Percentiles rank a stretch among this genome's conserved stretches.
Evolutionary conservation across 129 eudicot genomes (phyloP).

Genomic region (Centaurea solstitialis): DNA sequence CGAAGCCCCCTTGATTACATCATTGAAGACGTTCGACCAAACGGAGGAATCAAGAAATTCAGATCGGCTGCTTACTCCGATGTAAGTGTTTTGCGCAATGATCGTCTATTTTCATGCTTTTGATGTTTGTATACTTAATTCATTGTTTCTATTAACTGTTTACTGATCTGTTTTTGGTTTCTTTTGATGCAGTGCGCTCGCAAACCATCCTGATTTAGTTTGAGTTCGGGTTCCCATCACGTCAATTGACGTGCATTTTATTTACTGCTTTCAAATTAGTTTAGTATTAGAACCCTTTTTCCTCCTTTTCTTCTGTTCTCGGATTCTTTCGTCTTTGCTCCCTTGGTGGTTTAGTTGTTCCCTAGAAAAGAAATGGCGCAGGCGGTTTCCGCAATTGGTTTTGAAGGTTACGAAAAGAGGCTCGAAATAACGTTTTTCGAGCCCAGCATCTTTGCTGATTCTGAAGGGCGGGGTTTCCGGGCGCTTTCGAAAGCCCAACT

Average conservation of each 20-base stretch:
- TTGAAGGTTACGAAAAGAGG: constrained; percentile 96
- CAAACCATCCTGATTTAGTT: constrained; percentile 94
- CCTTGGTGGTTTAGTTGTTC: constrained; percentile 15
- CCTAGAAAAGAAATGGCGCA: constrained; percentile 36
- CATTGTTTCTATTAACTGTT: neutral
- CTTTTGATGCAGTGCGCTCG: constrained; percentile 89
- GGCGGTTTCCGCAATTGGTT: constrained; percentile 81
- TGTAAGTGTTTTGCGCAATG: constrained; percentile 51
- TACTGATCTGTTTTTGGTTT: constrained; percentile 9
- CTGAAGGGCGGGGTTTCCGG: constrained; percentile 81
- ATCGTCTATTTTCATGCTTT: no score
- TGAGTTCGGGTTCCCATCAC: constrained; percentile 18
- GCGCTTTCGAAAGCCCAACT: constrained; percentile 68
- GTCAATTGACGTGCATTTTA: constrained; percentile 55
- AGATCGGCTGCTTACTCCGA: constrained; percentile 99
- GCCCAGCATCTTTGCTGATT: constrained; percentile 84
- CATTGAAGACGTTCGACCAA: constrained; percentile 99
- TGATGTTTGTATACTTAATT: neutral
- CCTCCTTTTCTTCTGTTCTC: constrained; percentile 70
- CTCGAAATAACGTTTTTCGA: constrained; percentile 84
- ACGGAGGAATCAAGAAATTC: constrained; percentile 98
- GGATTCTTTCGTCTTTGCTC: constrained; percentile 24
- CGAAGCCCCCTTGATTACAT: constrained; percentile 98
- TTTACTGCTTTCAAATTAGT: constrained; percentile 40
- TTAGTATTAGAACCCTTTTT: constrained; percentile 34